Percentiles rank a stretch among this genome's conserved stretches.
Conservation (phyloP, 2,329 filamentous ascomycete genomes). For the Paraconiothyrium sp. region DNA sequence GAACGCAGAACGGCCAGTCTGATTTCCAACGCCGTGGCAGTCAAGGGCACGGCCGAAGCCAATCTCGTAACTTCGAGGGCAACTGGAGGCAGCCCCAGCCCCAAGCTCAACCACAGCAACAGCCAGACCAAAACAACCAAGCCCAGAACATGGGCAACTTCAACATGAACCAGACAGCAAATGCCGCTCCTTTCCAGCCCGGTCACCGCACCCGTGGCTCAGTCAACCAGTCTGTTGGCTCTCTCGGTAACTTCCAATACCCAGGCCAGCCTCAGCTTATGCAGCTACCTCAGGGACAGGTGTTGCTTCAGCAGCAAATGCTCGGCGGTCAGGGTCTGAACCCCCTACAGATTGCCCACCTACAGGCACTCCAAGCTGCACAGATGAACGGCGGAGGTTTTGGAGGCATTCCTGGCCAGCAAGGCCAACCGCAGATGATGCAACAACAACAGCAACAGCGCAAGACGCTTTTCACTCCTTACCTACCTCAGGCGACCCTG, state of each 20-base stretch:
- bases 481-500: conserved; percentile 91
- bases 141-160: conserved; percentile 67
- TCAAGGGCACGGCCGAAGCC: conserved; percentile 80
- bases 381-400: conserved; percentile 82
- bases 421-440: conserved; percentile 70
- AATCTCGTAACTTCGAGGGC: conserved; percentile 94
- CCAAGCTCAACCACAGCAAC: conserved; percentile 53
- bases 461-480: conserved; percentile 98
- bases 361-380: conserved; percentile 90
- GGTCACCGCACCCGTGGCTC: conserved; percentile 88
- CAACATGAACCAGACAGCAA: conserved; percentile 75
- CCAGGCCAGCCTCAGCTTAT: conserved; percentile 86
- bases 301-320: conserved; percentile 84
- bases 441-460: conserved; percentile 88
- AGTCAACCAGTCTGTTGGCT: conserved; percentile 82
- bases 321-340: conserved; percentile 87
- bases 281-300: conserved; percentile 83
- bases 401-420: conserved; percentile 72
- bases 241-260: conserved; percentile 89
- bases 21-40: conserved; percentile 82
- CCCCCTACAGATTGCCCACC: conserved; percentile 85
- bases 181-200: conserved; percentile 82
- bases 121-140: conserved; percentile 59
- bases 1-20: conserved; percentile 52
- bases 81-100: conserved; percentile 91